These are phyloP conservation scores for Calendula officinalis DNA, from an alignment of 129 eudicot species.

Conservation along the genomic window DNA sequence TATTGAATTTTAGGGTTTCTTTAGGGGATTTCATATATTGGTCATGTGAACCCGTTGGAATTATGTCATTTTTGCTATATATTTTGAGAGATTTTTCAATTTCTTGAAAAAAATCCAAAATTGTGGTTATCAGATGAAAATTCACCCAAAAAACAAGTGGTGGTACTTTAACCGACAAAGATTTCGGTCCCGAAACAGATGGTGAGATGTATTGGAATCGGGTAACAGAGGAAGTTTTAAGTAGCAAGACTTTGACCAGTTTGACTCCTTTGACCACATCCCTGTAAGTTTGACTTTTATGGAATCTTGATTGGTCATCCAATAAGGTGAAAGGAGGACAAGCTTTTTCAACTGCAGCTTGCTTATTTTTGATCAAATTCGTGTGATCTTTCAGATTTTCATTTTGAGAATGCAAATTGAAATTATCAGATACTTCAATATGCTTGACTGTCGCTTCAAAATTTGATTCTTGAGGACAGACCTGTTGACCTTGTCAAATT, in stretches of 20 bases:
- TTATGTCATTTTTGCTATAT: constrained; percentile 12
- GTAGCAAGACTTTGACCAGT: constrained; percentile 52
- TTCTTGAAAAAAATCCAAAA: constrained; percentile 42
- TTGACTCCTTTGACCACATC: constrained; percentile 14
- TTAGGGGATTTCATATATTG: constrained; percentile 19
- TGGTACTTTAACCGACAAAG: constrained; percentile 71
- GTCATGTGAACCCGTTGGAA: constrained; percentile 14
- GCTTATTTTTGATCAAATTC: constrained; percentile 47
- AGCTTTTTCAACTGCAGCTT: constrained; percentile 57
- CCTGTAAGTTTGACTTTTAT: constrained; percentile 25
- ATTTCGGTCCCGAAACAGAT: constrained; percentile 42
- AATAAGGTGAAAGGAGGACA: constrained; percentile 37
- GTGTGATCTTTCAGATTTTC: constrained; percentile 28
- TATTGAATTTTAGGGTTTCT: constrained; percentile 47
- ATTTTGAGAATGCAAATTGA: constrained; percentile 28
- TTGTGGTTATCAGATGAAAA: constrained; percentile 43
- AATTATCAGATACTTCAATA: constrained; percentile 65
- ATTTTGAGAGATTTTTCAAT: constrained; percentile 33
- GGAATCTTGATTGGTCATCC: constrained; percentile 15
- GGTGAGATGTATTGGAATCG: constrained; percentile 42
- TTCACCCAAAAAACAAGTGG: constrained; percentile 69
- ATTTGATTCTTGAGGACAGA: constrained; percentile 62
- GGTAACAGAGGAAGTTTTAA: constrained; percentile 50
- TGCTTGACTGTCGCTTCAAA: constrained; percentile 65
- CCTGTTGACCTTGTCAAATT: constrained; percentile 62